Evolutionary conservation across 805 yeast species (phyloP).

Genomic region (Zygotorulaspora chibaensis): DNA sequence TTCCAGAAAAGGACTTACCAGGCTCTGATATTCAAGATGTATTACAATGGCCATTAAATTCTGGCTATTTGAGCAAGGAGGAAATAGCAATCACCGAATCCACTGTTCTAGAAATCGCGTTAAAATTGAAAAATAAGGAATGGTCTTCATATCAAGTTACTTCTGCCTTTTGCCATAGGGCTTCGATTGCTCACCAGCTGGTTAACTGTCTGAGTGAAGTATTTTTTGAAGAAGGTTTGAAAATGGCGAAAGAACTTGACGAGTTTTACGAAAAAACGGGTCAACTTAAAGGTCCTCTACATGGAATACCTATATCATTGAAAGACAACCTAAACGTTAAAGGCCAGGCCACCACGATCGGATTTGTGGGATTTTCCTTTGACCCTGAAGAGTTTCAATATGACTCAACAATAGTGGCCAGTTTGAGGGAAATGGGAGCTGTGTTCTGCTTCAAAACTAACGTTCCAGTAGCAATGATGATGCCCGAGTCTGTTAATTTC

Average conservation of each 20-base stretch:
- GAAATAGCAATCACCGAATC: slow-evolving; percentile 42
- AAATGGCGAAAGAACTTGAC: slow-evolving; percentile 54
- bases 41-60: slow-evolving; percentile 34
- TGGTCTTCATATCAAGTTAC: slow-evolving; percentile 46
- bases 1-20: slow-evolving; percentile 36
- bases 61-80: slow-evolving; percentile 34
- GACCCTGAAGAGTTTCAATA: slow-evolving; percentile 40
- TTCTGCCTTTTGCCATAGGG: slow-evolving; percentile 54
- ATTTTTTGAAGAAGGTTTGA: slow-evolving; percentile 57
- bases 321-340: slow-evolving; percentile 59
- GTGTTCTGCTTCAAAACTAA: slow-evolving; percentile 61
- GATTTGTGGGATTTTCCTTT: slow-evolving; percentile 48
- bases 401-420: slow-evolving; percentile 44
- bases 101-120: slow-evolving; percentile 29
- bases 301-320: slow-evolving; percentile 63
- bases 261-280: slow-evolving; percentile 46
- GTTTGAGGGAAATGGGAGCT: slow-evolving; percentile 51
- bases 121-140: slow-evolving; percentile 31
- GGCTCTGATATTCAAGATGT: slow-evolving; percentile 37
- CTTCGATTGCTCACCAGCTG: slow-evolving; percentile 55
- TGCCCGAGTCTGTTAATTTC: slow-evolving; percentile 55
- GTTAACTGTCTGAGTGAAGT: slow-evolving; percentile 41
- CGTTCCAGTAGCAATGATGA: slow-evolving; percentile 68
- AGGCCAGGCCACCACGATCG: slow-evolving; percentile 54
- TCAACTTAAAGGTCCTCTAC: slow-evolving; percentile 59